Evolutionary conservation across 352 stramenopile species (phyloP).

Genomic region (Elongisporangium senticosum): DNA sequence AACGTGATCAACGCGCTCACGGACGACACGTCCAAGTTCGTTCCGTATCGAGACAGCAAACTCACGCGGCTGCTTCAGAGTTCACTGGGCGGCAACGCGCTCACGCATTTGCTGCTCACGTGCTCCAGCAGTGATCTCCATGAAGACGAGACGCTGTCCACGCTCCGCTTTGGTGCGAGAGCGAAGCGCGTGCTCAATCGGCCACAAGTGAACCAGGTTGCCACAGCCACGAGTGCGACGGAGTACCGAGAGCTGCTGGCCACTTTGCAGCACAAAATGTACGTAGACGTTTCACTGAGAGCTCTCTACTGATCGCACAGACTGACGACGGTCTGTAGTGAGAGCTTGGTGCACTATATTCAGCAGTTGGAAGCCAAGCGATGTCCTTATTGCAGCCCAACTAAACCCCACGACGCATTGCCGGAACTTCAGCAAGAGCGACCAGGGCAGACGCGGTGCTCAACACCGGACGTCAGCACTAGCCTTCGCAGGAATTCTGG

Average conservation of each 20-base stretch:
- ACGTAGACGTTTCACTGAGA: slow-evolving; percentile 3
- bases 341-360: slow-evolving; percentile 54
- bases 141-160: slow-evolving; percentile 75
- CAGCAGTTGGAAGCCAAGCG: slow-evolving; percentile 26
- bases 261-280: slow-evolving; percentile 55
- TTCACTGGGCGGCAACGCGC: slow-evolving; percentile 83
- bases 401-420: neutral
- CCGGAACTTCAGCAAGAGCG: neutral
- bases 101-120: slow-evolving; percentile 80
- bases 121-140: slow-evolving; percentile 33
- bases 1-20: slow-evolving; percentile 69
- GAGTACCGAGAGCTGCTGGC: slow-evolving; percentile 28
- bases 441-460: neutral
- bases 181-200: slow-evolving; percentile 80
- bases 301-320: neutral
- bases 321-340: slow-evolving; percentile 8
- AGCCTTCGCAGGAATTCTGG: neutral
- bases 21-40: slow-evolving; percentile 26
- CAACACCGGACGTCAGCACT: neutral
- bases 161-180: slow-evolving; percentile 86
- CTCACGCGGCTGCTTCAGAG: slow-evolving; percentile 85
- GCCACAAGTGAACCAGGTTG: slow-evolving; percentile 57
- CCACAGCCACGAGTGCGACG: slow-evolving; percentile 3
- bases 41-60: slow-evolving; percentile 87
- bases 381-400: slow-evolving; percentile 8